Evolutionary conservation across 2,329 filamentous ascomycete species (phyloP).

Genomic region (Drechslerella coelobrocha): DNA sequence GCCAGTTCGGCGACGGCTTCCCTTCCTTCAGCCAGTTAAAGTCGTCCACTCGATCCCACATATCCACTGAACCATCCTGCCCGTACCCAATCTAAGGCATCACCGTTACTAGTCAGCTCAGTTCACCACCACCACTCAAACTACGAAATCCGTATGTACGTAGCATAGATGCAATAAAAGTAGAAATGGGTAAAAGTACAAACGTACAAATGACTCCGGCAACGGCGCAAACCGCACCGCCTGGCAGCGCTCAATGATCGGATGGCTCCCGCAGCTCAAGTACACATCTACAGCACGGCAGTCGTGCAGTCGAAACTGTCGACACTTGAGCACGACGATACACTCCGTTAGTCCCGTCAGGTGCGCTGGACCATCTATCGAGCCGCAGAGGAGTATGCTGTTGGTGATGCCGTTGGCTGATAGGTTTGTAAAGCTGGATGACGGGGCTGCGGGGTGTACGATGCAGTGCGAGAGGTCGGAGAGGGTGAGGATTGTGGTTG

Average conservation of each 20-base stretch:
- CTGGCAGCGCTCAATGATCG: constrained; percentile 90
- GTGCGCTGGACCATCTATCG: constrained; percentile 80
- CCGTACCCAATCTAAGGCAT: constrained; percentile 1
- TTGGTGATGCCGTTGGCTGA: constrained; percentile 70
- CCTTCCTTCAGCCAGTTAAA: constrained; percentile 95
- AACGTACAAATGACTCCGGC: constrained; percentile 73
- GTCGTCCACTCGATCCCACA: constrained; percentile 91
- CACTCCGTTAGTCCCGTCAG: constrained; percentile 76
- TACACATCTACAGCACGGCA: constrained; percentile 83
- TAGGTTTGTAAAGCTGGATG: constrained; percentile 19
- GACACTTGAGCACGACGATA: constrained; percentile 77
- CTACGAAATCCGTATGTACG: too few relatives aligned
- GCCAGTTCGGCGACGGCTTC: constrained; percentile 83
- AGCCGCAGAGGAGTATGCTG: constrained; percentile 78
- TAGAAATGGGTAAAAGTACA: too few relatives aligned
- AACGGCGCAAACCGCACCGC: constrained; percentile 79
- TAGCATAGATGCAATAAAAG: too few relatives aligned
- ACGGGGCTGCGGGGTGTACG: constrained; percentile 32
- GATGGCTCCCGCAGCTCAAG: constrained; percentile 78
- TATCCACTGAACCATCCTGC: constrained; percentile 62
- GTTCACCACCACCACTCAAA: too few relatives aligned
- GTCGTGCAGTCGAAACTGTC: constrained; percentile 93
- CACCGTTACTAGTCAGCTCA: not conserved
- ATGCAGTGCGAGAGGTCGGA: constrained; percentile 25
- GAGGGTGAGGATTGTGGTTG: constrained; percentile 19